A percentile compares a stretch with the other conserved stretches of the same genome.
Evolutionary conservation across 768 basidiomycete species (phyloP).

Genomic region (Hydnomerulius pinastri): DNA sequence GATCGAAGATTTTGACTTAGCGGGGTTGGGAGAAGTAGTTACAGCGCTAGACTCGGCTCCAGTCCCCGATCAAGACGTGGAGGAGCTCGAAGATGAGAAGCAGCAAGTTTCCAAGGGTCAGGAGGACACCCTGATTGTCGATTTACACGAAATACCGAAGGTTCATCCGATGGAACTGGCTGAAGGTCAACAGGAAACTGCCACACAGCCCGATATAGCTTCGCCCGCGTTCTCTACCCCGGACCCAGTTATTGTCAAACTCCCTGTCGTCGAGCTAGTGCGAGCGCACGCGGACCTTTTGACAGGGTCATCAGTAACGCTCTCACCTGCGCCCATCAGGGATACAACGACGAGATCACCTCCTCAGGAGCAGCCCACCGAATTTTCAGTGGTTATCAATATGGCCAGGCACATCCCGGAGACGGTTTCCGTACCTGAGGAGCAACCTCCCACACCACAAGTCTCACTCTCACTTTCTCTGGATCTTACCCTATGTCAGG

Average conservation of each 20-base stretch:
- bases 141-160: too few species aligned
- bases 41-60: too few species aligned
- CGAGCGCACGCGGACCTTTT: neutral
- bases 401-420: neutral
- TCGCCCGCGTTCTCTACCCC: too few species aligned
- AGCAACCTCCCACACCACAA: neutral
- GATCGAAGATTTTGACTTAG: neutral
- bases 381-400: neutral
- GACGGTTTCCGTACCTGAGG: neutral
- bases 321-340: neutral
- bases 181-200: too few species aligned
- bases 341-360: neutral
- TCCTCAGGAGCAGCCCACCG: neutral
- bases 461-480: neutral
- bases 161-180: too few species aligned
- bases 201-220: too few species aligned
- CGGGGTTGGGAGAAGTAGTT: too few species aligned
- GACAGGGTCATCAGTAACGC: neutral
- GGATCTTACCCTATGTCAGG: neutral
- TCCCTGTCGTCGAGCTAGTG: neutral
- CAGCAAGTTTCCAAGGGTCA: too few species aligned
- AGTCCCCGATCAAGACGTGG: too few species aligned
- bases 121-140: too few species aligned
- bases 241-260: too few species aligned
- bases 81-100: too few species aligned